A percentile compares a stretch with the other conserved stretches of the same genome.
Conservation (phyloP, 2,329 filamentous ascomycete species). For the Exophiala sp. region DNA sequence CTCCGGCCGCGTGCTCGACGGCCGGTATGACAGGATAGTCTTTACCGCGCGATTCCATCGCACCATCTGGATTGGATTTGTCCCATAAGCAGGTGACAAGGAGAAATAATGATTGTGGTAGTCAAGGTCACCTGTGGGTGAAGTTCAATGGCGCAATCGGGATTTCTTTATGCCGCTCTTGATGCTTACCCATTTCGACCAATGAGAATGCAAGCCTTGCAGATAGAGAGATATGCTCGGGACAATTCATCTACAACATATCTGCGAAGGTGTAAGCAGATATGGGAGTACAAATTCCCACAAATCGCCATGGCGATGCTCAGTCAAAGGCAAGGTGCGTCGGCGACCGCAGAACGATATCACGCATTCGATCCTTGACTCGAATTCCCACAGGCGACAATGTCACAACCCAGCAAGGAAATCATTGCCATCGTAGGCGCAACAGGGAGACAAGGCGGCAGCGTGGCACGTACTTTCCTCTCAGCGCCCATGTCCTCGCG, state of each 20-base stretch:
- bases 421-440: conserved; percentile 13
- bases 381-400: background rate
- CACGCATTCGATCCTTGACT: background rate
- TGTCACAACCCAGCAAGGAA: conserved; percentile 5
- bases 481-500: conserved; percentile 5
- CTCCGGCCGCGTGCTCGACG: background rate
- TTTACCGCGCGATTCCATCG: too few species aligned
- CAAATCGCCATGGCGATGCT: background rate
- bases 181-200: conserved; percentile 8
- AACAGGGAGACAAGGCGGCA: conserved; percentile 10
- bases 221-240: background rate
- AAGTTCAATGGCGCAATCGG: background rate
- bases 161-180: background rate
- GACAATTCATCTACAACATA: background rate
- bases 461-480: conserved; percentile 10
- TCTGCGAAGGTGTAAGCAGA: conserved; percentile 1
- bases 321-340: background rate
- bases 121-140: background rate
- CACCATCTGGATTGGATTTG: background rate
- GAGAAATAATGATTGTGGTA: background rate
- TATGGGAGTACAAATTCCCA: background rate
- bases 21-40: too few species aligned
- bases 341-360: background rate
- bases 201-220: conserved; percentile 2
- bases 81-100: background rate